phyloP scores from a whole-genome alignment of 495 filamentous ascomycete species.

The Bombardia bombarda region DNA sequence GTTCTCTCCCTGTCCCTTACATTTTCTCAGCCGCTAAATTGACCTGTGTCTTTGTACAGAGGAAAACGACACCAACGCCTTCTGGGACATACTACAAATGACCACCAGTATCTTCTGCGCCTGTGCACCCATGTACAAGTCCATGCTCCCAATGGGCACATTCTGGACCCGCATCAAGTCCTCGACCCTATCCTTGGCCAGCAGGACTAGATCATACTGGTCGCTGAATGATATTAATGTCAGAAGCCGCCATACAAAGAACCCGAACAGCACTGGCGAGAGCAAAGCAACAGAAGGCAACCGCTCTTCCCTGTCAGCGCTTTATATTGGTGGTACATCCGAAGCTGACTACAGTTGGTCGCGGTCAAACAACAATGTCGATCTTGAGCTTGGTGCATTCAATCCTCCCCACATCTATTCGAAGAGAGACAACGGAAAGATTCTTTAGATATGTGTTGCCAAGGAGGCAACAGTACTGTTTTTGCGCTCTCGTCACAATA shows the following conservation, averaged over 20 bases:
- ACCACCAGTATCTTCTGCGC: not conserved
- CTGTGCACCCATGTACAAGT: not conserved
- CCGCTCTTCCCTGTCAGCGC: not conserved
- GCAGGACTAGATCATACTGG: not conserved
- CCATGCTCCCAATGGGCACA: not conserved
- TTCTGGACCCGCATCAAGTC: not conserved
- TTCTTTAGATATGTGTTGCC: too few species aligned
- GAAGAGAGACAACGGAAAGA: not conserved
- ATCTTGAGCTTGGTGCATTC: not conserved
- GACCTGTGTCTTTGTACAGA: not conserved
- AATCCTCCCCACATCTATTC: not conserved
- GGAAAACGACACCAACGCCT: not conserved
- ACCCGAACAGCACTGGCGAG: not conserved
- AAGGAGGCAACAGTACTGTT: too few species aligned
- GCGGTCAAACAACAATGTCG: not conserved
- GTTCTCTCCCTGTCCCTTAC: not conserved
- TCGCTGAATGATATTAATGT: not conserved
- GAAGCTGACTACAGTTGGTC: not conserved
- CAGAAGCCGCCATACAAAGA: not conserved
- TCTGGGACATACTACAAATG: not conserved
- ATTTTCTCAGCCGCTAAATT: not conserved
- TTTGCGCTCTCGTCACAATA: too few species aligned
- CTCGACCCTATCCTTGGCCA: not conserved
- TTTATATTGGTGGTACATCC: not conserved
- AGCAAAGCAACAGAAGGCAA: not conserved